Evolutionary conservation across 345 rosid species (phyloP), one percentile per base, ranked within the genome.

Genomic region (Isatis tinctoria): DNA sequence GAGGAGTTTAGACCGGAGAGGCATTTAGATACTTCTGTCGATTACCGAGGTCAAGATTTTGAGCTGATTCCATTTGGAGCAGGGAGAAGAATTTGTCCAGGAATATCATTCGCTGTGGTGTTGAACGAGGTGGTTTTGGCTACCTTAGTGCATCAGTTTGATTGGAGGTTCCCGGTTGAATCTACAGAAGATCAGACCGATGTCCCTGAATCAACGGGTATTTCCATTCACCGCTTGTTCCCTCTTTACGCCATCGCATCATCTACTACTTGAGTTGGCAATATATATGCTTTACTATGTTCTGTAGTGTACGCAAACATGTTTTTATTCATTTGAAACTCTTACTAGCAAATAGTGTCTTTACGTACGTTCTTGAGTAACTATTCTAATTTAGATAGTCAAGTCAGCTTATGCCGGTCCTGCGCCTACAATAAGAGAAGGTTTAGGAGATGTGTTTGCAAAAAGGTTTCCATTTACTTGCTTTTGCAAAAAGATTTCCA

Each of bases 81-180:
- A 5, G 82, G 85, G 16, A 72, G 80, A 18, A 72, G 82, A 57
- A 64, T 61, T 1, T 79, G 80, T 40, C 78, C 82, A 0, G 82
- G 70, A 1, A 67, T 64, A 26, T 9, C 47, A 2, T 75, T 82
- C 58, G 78, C 75, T 9, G 43, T 64, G 60, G 60, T 44, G 27
- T 58, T 63, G 58, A 68, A 28, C 54, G 85, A 82, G 63, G 36
- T 72, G 2, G 54, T 45, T 5, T 43, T 78, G 37, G 82, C 80
- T 14, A 78, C 67, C 54, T 51, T 78, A 0, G 10, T 78, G 24
- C 74, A 62, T 59, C 48, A 16, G 30, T 82, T 82, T 51, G 67
- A 78, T 2, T 82, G 85, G 85, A 35, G 24, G 24, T 22, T 22
- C 24, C 24, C 24, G 1, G 24, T 22, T 22, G 24, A 48, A 48